A percentile compares a stretch with the other conserved stretches of the same genome.
Conservation (phyloP, 1,284 basidiomycete genomes). For the Ustanciosporium gigantosporum region DNA sequence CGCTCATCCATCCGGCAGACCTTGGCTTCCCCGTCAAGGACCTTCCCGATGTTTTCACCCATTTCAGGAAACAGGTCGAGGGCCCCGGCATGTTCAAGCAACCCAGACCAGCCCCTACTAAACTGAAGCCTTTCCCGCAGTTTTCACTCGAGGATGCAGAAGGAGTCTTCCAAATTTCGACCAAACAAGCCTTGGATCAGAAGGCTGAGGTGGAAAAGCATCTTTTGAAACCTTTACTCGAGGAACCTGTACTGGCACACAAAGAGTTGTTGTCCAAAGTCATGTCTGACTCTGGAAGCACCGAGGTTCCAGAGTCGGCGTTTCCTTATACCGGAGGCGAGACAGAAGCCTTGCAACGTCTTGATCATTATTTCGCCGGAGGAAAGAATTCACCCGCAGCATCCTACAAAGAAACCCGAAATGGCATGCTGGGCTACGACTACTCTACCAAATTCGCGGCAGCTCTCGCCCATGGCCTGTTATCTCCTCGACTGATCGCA, state of each 20-base stretch:
- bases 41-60: constrained; percentile 53
- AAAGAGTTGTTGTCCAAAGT: constrained; percentile 19
- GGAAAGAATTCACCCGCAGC: constrained; percentile 21
- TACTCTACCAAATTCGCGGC: constrained; percentile 53
- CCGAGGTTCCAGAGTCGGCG: constrained; percentile 25
- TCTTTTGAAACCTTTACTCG: constrained; percentile 37
- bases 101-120: constrained; percentile 28
- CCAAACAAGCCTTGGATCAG: constrained; percentile 4
- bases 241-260: constrained; percentile 29
- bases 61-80: constrained; percentile 53
- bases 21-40: constrained; percentile 43
- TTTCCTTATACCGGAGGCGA: constrained; percentile 52
- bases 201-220: constrained; percentile 20
- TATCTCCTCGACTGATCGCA: constrained; percentile 47
- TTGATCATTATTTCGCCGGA: constrained; percentile 42
- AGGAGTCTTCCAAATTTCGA: constrained; percentile 23
- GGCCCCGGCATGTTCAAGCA: constrained; percentile 30
- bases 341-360: constrained; percentile 38
- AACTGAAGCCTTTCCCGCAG: constrained; percentile 40
- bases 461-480: constrained; percentile 42
- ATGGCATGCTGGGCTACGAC: constrained; percentile 44
- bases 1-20: constrained; percentile 24
- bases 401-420: constrained; percentile 49
- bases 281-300: background rate
- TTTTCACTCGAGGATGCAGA: constrained; percentile 9